Evolutionary conservation across 768 basidiomycete species (phyloP).

Genomic region (Hygrophorus russula): DNA sequence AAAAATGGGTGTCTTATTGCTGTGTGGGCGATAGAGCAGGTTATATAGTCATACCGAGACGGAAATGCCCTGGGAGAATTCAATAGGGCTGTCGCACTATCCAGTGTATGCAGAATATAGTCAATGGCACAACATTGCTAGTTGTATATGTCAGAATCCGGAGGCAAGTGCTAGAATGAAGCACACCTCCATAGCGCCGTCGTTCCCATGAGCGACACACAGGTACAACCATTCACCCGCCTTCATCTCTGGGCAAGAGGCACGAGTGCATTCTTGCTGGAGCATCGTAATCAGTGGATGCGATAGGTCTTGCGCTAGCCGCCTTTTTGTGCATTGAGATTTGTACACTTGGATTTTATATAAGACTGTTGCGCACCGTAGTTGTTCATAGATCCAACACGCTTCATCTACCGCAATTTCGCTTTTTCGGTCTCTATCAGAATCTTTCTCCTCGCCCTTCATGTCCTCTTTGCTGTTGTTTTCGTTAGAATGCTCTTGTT

Average conservation of each 20-base stretch:
- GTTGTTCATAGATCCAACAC: slow-evolving; percentile 72
- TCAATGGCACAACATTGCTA: slow-evolving; percentile 96
- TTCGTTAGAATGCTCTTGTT: slow-evolving; percentile 12
- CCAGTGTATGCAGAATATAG: slow-evolving; percentile 88
- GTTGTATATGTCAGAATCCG: neutral
- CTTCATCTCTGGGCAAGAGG: slow-evolving; percentile 93
- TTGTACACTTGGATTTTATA: too few relatives aligned
- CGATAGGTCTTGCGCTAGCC: slow-evolving; percentile 79
- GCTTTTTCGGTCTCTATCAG: slow-evolving; percentile 22
- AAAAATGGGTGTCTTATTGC: neutral
- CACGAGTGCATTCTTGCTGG: slow-evolving; percentile 79
- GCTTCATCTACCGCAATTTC: slow-evolving; percentile 65
- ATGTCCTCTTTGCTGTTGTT: slow-evolving; percentile 16
- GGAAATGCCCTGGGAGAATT: slow-evolving; percentile 90
- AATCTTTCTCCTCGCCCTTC: slow-evolving; percentile 20
- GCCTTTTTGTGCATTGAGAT: slow-evolving; percentile 47
- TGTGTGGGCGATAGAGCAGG: neutral
- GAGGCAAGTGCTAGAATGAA: neutral
- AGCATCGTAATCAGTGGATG: slow-evolving; percentile 78
- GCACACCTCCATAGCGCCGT: slow-evolving; percentile 75
- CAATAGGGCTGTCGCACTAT: slow-evolving; percentile 85
- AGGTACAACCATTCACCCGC: slow-evolving; percentile 98
- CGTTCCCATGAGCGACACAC: slow-evolving; percentile 89
- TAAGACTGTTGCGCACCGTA: slow-evolving; percentile 23
- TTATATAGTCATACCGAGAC: slow-evolving; percentile 48